A percentile compares a stretch with the other conserved stretches of the same genome.
Evolutionary conservation across 2,329 filamentous ascomycete species (phyloP).

Genomic region (Dothistroma septosporum): DNA sequence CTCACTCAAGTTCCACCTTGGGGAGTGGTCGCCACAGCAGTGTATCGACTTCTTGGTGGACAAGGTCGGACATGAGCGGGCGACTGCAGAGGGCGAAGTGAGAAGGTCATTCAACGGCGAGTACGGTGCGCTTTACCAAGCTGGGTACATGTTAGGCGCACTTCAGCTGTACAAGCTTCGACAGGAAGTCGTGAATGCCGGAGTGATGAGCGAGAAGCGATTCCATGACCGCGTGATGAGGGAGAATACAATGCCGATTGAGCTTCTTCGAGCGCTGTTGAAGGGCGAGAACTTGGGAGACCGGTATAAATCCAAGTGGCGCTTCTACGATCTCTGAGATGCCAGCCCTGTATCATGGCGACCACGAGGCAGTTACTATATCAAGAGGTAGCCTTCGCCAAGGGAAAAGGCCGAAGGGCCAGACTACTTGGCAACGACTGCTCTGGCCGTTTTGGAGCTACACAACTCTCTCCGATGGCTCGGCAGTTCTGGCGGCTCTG

Average conservation of each 20-base stretch:
- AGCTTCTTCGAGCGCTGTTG: conserved; percentile 51
- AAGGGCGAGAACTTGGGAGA: conserved; percentile 38
- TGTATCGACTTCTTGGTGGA: conserved; percentile 56
- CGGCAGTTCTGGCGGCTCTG: neutral
- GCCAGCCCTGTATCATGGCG: neutral
- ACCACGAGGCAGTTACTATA: neutral
- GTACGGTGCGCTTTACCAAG: conserved; percentile 57
- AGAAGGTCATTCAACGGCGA: conserved; percentile 54
- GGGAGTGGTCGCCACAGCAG: conserved; percentile 50
- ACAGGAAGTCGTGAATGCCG: conserved; percentile 44
- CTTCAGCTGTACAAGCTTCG: conserved; percentile 53
- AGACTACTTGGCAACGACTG: neutral
- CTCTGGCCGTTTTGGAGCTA: no score
- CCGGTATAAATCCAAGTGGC: conserved; percentile 10
- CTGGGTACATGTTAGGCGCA: conserved; percentile 57
- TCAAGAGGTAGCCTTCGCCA: neutral
- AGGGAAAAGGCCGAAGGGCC: neutral
- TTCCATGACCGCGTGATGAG: conserved; percentile 54
- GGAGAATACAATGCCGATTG: conserved; percentile 53
- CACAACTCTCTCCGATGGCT: neutral
- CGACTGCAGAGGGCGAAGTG: conserved; percentile 59
- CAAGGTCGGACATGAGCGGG: conserved; percentile 56
- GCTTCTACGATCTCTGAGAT: conserved; percentile 13
- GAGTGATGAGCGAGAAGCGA: conserved; percentile 46
- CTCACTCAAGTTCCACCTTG: conserved; percentile 56